Conservation (phyloP, 257 asterid species). For the Forsythia suspensa region DNA sequence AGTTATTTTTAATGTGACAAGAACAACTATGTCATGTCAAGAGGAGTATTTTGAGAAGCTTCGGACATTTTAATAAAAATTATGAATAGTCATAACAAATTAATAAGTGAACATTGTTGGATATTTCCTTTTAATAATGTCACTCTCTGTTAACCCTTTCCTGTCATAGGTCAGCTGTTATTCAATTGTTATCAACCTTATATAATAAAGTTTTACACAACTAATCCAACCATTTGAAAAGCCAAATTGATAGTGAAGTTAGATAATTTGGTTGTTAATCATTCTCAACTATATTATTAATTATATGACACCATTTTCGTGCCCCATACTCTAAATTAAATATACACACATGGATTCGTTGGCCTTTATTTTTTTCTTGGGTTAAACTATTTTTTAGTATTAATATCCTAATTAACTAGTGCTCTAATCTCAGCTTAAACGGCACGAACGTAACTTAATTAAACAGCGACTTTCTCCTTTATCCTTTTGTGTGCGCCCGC, state of each 20-base stretch:
- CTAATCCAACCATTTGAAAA: background rate
- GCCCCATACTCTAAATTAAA: conserved; percentile 11
- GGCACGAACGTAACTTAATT: conserved; percentile 34
- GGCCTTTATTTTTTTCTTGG: background rate
- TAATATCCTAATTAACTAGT: background rate
- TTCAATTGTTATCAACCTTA: no score
- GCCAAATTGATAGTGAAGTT: conserved; percentile 19
- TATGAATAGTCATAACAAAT: no score
- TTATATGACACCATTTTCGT: conserved; percentile 25
- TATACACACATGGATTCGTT: conserved; percentile 16
- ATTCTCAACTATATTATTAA: background rate
- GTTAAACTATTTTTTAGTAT: background rate
- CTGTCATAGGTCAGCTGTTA: no score
- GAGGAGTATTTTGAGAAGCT: no score
- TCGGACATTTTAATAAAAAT: no score
- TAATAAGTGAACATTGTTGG: no score
- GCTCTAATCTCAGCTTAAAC: conserved; percentile 27
- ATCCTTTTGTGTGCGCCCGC: background rate
- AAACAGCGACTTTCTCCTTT: conserved; percentile 14
- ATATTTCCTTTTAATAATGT: no score
- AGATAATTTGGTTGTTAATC: conserved; percentile 25
- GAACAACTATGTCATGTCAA: no score
- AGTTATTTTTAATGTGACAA: no score
- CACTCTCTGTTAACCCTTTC: no score
- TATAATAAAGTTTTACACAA: no score